A percentile compares a stretch with the other conserved stretches of the same genome.
These are phyloP conservation scores for Sporothrix humicola DNA, from an alignment of 2,329 filamentous ascomycete species.

Conservation along the genomic window DNA sequence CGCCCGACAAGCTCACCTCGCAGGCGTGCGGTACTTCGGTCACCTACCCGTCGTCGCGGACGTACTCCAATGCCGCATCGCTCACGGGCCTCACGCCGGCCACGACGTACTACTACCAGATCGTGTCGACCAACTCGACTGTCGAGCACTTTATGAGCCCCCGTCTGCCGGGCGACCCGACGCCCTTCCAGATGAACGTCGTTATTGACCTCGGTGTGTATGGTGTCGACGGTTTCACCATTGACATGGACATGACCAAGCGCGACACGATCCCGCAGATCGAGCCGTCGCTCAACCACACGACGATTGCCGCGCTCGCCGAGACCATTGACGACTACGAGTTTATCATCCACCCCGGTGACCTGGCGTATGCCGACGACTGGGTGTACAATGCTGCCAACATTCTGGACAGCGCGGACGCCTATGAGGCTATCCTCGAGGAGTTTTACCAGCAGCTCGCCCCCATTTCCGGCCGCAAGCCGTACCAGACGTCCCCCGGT, in stretches of 20 bases:
- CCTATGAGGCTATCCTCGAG: slow-evolving; percentile 96
- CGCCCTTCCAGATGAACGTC: slow-evolving; percentile 58
- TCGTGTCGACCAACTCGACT: slow-evolving; percentile 60
- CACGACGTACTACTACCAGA: slow-evolving; percentile 66
- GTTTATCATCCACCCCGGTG: slow-evolving; percentile 59
- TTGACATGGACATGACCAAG: slow-evolving; percentile 52
- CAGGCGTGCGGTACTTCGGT: slow-evolving; percentile 52
- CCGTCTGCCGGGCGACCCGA: slow-evolving; percentile 59
- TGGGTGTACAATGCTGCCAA: slow-evolving; percentile 57
- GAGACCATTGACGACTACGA: slow-evolving; percentile 61
- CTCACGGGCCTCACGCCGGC: slow-evolving; percentile 55
- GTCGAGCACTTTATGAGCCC: slow-evolving; percentile 60
- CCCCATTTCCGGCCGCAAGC: slow-evolving; percentile 59
- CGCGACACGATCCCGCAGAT: slow-evolving; percentile 56
- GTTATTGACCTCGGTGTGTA: slow-evolving; percentile 63
- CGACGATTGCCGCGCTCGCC: slow-evolving; percentile 62
- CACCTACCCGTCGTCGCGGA: slow-evolving; percentile 61
- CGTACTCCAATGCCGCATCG: slow-evolving; percentile 57
- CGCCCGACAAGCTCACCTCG: slow-evolving; percentile 46
- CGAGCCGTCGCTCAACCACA: slow-evolving; percentile 60
- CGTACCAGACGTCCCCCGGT: slow-evolving; percentile 62
- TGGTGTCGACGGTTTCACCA: slow-evolving; percentile 59
- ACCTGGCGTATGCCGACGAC: slow-evolving; percentile 65
- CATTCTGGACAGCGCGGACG: slow-evolving; percentile 80
- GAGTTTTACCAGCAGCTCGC: slow-evolving; percentile 71